Conservation (phyloP, 345 rosid species). For the Boechera divaricarpa region DNA sequence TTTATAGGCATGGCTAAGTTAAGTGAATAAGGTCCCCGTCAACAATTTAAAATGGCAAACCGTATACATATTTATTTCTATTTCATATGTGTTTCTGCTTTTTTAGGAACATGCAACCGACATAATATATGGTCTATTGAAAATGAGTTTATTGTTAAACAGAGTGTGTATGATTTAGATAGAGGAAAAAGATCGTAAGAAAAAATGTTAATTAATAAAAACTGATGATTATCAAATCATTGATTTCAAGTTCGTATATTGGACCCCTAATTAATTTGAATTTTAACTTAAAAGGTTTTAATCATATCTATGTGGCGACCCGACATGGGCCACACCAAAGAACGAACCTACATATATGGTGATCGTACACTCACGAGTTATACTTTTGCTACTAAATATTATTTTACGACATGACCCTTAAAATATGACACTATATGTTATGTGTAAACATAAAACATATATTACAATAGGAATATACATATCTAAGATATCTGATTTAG, state of each 20-base stretch:
- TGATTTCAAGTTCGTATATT: slow-evolving; percentile 14
- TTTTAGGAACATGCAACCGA: slow-evolving; percentile 28
- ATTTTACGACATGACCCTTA: slow-evolving; percentile 23
- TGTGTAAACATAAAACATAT: neutral
- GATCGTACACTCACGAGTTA: slow-evolving; percentile 40
- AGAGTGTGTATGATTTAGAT: slow-evolving; percentile 21
- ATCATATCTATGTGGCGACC: slow-evolving; percentile 27
- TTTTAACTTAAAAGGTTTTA: neutral
- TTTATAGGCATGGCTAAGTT: neutral
- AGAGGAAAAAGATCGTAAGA: slow-evolving; percentile 27
- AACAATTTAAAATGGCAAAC: neutral
- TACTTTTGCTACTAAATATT: slow-evolving; percentile 27
- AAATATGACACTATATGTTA: slow-evolving; percentile 24
- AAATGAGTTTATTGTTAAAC: slow-evolving; percentile 6
- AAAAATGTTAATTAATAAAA: slow-evolving; percentile 8
- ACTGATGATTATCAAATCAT: slow-evolving; percentile 34
- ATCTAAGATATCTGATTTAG: neutral
- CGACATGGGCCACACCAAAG: slow-evolving; percentile 34
- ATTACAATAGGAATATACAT: neutral
- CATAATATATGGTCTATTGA: neutral
- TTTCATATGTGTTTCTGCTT: neutral
- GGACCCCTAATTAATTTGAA: neutral
- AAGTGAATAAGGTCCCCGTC: neutral
- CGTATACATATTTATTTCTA: neutral
- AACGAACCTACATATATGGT: slow-evolving; percentile 23